Base-by-base conservation (phyloP, 164 flowering plant species). In the Magnolia sinica region DNA sequence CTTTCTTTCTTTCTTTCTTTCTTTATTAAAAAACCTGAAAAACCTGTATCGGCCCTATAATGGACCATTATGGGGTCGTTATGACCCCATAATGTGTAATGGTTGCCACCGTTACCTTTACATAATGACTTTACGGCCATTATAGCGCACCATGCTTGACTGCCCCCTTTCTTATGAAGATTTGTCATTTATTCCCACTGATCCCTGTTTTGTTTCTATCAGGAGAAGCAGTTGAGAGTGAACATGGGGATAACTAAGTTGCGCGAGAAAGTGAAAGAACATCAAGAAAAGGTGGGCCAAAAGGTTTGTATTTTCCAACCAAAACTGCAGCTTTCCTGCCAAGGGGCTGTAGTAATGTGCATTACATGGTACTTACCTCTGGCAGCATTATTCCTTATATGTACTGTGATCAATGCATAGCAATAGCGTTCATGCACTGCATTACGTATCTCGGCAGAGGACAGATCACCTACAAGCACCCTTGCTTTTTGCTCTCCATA, bases 161-260 rank as follows among this genome's bases (percentile, higher is more conserved):
- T 24, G 18, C 13, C 7, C 13, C 8, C 37, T 68, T 55, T 1
- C 23, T 52, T 9, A 20, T 50, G 7, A 11, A 6, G 10, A 4
- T 50, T 20, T n/a, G 19, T 8, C 52, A 37, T 22, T 27, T 49
- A 75, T 51, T 64, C 23, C 61, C 74, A 59, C 76, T 84, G 70
- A 80, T 55, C 4, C 55, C 18, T 73, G n/a, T 74, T 71, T 27
- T 78, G 19, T 50, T 49, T 16, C 9, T 61, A 78, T 73, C 82
- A 96, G 99, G 99, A 96, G 81, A 96, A 96, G 82, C 85, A 97
- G 13, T 82, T 96, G 70, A 87, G 94, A 77, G 97, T 94, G 70
- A 92, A 94, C 85, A 96, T 89, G 96, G 87, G 94, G 22, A 78
- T 96, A 77, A 89, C 84, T 79, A 96, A 89, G 80, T 79, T 94